Base-by-base conservation (phyloP, 495 filamentous ascomycete species). In the Penicillium ucsense region DNA sequence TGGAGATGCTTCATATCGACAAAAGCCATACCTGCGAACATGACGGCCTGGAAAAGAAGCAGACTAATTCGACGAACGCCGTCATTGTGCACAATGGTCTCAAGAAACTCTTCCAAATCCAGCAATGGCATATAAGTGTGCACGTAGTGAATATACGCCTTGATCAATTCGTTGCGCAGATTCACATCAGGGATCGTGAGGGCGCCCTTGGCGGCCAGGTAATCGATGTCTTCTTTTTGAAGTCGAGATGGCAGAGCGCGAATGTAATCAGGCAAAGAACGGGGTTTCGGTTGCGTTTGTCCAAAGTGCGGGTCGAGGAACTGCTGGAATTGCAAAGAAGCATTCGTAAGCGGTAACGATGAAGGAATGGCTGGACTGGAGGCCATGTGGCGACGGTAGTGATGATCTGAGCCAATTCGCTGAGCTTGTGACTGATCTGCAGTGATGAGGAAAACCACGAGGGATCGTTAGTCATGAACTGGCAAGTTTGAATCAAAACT, bases 101-200 rank as follows among this genome's bases (percentile, higher is more conserved):
- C 63, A 29, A 92, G 59, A 59, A 91, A 88, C 36, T 87, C 78
- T 49, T 83, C 77, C 49, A 88, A 63, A 51, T 94, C 86, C 41
- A 94, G 56, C 29, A 91, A 68, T n/a, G 88, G 88, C 86, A 92
- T 91, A 62, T 85, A 91, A 4, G 88, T 86, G 57, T 94, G 83
- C 5, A 92, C 88, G 63, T 82, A 92, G 59, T 91, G 83, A 44
- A 89, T 72, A 57, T 88, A 91, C 20, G 78, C 77, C 49, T 80
- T 79, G 4, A 94, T 64, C 29, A 92, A 66, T 43, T 85, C 88
- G 61, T 81, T 86, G 56, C 87, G 81, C 31, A 91, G 61, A 2
- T 59, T 61, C n/a, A 71, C 63, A 34, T 79, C 75, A 0, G 88
- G 88, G 8, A 92, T 70, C 0, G 77, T 76, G 51, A 94, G 60